A percentile compares a stretch with the other conserved stretches of the same genome.
Evolutionary conservation across 176 grass and related monocot genomes (phyloP).

Genomic region (Thinopyrum elongatum): DNA sequence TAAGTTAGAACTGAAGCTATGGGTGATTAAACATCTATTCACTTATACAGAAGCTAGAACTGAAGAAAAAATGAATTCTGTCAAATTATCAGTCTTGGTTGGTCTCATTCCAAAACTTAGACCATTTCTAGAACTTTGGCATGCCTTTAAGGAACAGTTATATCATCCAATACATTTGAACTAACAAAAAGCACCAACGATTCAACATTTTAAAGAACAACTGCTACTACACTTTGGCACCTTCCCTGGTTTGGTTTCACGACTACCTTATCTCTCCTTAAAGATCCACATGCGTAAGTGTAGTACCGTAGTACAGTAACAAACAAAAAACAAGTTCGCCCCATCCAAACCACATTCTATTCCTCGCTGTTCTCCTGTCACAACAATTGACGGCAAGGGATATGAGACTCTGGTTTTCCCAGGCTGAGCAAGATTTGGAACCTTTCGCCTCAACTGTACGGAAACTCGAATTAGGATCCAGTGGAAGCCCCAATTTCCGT

Average conservation of each 20-base stretch:
- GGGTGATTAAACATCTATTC: neutral
- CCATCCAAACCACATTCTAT: neutral
- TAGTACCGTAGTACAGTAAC: neutral
- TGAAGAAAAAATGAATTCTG: neutral
- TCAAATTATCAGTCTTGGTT: neutral
- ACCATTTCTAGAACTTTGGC: neutral
- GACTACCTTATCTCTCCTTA: neutral
- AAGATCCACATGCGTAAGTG: neutral
- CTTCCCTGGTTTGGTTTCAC: neutral
- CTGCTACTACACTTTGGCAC: neutral
- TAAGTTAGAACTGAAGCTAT: neutral
- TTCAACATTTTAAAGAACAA: constrained; percentile 2
- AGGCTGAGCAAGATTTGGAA: neutral
- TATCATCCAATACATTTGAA: neutral
- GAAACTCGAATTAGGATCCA: neutral
- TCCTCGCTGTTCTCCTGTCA: neutral
- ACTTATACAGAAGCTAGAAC: neutral
- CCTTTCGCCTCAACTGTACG: neutral
- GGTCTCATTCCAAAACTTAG: neutral
- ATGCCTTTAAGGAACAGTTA: neutral
- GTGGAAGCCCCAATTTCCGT: neutral
- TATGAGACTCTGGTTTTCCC: neutral
- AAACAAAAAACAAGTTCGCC: neutral
- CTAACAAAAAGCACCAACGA: neutral
- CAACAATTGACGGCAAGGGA: neutral